These are phyloP conservation scores for Helicostylum pulchrum DNA, from an alignment of 192 early-diverging fungal species.

Conservation along the genomic window DNA sequence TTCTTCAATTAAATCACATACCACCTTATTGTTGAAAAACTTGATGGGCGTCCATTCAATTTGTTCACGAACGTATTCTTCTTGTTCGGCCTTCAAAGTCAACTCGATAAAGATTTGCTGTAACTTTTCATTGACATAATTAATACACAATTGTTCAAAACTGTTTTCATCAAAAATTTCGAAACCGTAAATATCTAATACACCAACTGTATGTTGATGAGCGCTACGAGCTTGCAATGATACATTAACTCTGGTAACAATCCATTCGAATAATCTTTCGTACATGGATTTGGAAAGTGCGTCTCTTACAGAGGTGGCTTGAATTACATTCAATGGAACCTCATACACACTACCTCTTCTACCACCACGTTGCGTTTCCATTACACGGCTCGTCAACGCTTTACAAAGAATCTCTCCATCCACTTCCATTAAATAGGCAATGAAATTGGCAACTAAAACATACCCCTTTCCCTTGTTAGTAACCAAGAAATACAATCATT, in stretches of 20 bases:
- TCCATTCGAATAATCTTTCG: slow-evolving; percentile 96
- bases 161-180: slow-evolving; percentile 95
- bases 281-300: slow-evolving; percentile 94
- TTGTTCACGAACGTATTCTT: slow-evolving; percentile 94
- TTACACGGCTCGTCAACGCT: slow-evolving; percentile 62
- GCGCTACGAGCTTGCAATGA: slow-evolving; percentile 69
- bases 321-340: slow-evolving; percentile 85
- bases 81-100: slow-evolving; percentile 97
- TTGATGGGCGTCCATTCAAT: slow-evolving; percentile 99
- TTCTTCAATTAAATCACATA: slow-evolving; percentile 97
- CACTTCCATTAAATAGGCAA: slow-evolving; percentile 71
- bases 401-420: slow-evolving; percentile 58
- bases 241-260: slow-evolving; percentile 88
- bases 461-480: background rate
- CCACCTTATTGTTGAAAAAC: slow-evolving; percentile 99
- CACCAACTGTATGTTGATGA: slow-evolving; percentile 76
- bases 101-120: slow-evolving; percentile 99
- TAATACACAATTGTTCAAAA: slow-evolving; percentile 99
- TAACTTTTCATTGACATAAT: slow-evolving; percentile 96
- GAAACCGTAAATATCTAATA: slow-evolving; percentile 98
- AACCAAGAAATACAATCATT: background rate
- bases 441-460: slow-evolving; percentile 58
- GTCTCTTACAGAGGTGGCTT: slow-evolving; percentile 87
- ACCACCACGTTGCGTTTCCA: slow-evolving; percentile 75
- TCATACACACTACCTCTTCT: slow-evolving; percentile 76